Conservation (phyloP, 768 basidiomycete species). For the Austroboletus festivus region DNA sequence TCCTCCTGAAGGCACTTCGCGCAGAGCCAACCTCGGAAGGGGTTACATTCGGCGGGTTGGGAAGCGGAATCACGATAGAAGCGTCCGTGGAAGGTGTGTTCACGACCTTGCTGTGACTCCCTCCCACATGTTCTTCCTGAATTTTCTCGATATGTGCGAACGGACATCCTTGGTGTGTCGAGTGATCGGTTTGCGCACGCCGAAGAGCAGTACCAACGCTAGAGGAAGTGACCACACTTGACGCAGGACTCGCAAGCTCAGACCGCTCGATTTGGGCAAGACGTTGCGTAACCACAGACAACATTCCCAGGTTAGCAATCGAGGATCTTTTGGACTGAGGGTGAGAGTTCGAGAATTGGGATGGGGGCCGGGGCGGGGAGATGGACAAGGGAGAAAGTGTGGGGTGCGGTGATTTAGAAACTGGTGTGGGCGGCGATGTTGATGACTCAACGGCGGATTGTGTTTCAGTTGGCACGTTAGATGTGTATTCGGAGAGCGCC, state of each 20-base stretch:
- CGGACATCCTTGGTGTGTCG: slow-evolving; percentile 9
- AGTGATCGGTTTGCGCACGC: slow-evolving; percentile 20
- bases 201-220: slow-evolving; percentile 23
- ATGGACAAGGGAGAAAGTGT: slow-evolving; percentile 18
- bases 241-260: slow-evolving; percentile 15
- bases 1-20: slow-evolving; percentile 24
- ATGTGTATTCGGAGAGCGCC: slow-evolving; percentile 25
- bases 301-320: slow-evolving; percentile 54
- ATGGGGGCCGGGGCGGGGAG: slow-evolving; percentile 24
- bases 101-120: background rate
- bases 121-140: slow-evolving; percentile 5
- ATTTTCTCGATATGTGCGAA: slow-evolving; percentile 27
- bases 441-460: background rate
- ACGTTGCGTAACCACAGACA: slow-evolving; percentile 66
- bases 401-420: slow-evolving; percentile 25
- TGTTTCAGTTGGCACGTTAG: slow-evolving; percentile 17
- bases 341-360: slow-evolving; percentile 23
- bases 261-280: slow-evolving; percentile 55
- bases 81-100: slow-evolving; percentile 21
- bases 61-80: slow-evolving; percentile 26
- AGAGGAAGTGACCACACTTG: slow-evolving; percentile 20
- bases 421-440: slow-evolving; percentile 24
- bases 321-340: slow-evolving; percentile 50
- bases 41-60: slow-evolving; percentile 8
- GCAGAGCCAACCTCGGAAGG: slow-evolving; percentile 12